Conservation (phyloP, 768 basidiomycete species). For the Russula griseocarnosa region DNA sequence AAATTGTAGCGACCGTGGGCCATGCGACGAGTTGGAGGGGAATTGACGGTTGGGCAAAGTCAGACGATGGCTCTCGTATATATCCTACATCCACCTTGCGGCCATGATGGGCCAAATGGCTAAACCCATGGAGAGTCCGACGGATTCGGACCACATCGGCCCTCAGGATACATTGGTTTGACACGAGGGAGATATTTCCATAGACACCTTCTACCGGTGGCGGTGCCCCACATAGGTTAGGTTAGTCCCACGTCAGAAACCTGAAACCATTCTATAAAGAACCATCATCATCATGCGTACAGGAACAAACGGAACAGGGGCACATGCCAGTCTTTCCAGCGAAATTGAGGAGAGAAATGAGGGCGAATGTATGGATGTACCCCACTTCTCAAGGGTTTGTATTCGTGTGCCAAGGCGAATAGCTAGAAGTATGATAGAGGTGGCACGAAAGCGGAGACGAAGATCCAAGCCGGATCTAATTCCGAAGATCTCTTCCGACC, state of each 20-base stretch:
- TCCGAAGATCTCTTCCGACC: too few species aligned
- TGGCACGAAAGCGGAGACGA: too few species aligned
- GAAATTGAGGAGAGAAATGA: too few species aligned
- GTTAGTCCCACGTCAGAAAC: background rate
- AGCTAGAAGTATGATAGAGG: too few species aligned
- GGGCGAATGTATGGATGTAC: too few species aligned
- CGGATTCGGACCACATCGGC: background rate
- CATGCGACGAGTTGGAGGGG: background rate
- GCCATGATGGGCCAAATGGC: background rate
- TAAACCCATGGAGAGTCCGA: background rate
- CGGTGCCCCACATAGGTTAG: background rate
- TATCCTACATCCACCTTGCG: background rate
- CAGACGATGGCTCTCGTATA: background rate
- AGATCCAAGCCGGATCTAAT: too few species aligned
- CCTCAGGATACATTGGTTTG: background rate
- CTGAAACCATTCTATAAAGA: background rate
- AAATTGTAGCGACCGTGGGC: background rate
- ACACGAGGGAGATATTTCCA: conserved; percentile 7
- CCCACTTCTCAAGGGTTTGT: too few species aligned
- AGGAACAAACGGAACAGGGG: background rate
- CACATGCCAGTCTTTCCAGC: background rate
- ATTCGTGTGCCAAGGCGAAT: too few species aligned
- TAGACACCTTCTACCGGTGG: conserved; percentile 1
- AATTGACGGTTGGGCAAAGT: background rate
- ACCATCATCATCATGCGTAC: background rate